A percentile compares a stretch with the other conserved stretches of the same genome.
phyloP scores from a whole-genome alignment of 768 basidiomycete genomes.

The Tylopilus sp. region DNA sequence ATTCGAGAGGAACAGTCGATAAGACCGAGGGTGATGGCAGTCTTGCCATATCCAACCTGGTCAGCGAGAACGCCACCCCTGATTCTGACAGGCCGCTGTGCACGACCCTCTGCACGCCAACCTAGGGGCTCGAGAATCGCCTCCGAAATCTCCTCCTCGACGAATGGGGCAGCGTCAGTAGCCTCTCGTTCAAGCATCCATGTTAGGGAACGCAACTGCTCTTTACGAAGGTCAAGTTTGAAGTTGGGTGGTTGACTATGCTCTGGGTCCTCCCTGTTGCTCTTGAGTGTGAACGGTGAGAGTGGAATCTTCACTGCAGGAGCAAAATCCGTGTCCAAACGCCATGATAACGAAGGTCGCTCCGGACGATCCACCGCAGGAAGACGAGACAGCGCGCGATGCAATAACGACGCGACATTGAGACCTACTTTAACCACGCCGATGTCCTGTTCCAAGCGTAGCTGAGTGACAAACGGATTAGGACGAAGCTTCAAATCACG shows the following conservation, averaged over 20 bases:
- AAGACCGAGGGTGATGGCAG: slow-evolving; percentile 88
- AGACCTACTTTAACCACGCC: slow-evolving; percentile 82
- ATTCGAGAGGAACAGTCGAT: slow-evolving; percentile 67
- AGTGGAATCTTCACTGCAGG: slow-evolving; percentile 56
- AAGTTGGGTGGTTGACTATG: slow-evolving; percentile 80
- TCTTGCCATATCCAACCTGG: slow-evolving; percentile 97
- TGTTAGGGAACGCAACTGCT: slow-evolving; percentile 84
- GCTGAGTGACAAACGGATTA: slow-evolving; percentile 80
- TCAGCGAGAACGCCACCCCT: slow-evolving; percentile 93
- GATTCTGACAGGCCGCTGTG: slow-evolving; percentile 68
- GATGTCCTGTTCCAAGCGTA: slow-evolving; percentile 57
- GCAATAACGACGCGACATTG: slow-evolving; percentile 82
- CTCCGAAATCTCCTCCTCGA: slow-evolving; percentile 94
- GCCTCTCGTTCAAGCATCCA: slow-evolving; percentile 92
- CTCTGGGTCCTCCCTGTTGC: slow-evolving; percentile 71
- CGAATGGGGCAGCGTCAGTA: slow-evolving; percentile 59
- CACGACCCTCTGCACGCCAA: slow-evolving; percentile 94
- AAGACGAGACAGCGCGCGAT: slow-evolving; percentile 79
- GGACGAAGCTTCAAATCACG: slow-evolving; percentile 84
- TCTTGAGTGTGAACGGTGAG: slow-evolving; percentile 65
- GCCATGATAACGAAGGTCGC: slow-evolving; percentile 64
- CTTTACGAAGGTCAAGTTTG: slow-evolving; percentile 64
- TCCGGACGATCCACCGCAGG: slow-evolving; percentile 52
- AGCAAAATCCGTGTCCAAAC: slow-evolving; percentile 73
- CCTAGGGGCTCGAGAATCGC: slow-evolving; percentile 81